These are phyloP conservation scores for Microthlaspi erraticum DNA, from an alignment of 345 rosid genomes.

Conservation along the genomic window DNA sequence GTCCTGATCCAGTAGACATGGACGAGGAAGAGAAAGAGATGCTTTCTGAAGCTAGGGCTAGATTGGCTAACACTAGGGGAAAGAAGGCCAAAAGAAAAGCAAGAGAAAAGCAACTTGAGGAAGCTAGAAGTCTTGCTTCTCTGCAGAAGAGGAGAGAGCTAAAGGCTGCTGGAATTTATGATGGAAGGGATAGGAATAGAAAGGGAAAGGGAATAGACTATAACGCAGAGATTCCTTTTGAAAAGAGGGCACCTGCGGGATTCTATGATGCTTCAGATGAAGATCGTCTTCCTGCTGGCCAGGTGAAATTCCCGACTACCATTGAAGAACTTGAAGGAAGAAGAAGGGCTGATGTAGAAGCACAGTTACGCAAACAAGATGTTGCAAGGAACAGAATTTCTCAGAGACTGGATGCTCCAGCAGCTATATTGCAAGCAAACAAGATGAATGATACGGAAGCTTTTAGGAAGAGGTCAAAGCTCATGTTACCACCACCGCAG, in stretches of 20 bases:
- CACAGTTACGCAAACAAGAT: conserved; percentile 88
- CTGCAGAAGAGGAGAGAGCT: conserved; percentile 95
- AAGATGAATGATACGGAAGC: conserved; percentile 95
- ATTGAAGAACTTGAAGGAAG: conserved; percentile 96
- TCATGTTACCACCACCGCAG: conserved; percentile 99
- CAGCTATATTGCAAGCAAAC: conserved; percentile 95
- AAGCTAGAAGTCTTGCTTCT: conserved; percentile 99
- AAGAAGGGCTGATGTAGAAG: conserved; percentile 87
- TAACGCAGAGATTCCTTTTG: conserved; percentile 96
- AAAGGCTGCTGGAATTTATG: conserved; percentile 99
- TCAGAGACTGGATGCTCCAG: conserved; percentile 92
- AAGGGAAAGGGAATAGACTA: conserved; percentile 96
- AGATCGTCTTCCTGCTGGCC: conserved; percentile 79
- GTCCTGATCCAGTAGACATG: conserved; percentile 99
- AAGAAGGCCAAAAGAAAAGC: conserved; percentile 99
- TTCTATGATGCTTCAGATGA: conserved; percentile 89
- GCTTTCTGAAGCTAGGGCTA: conserved; percentile 99
- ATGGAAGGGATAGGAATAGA: conserved; percentile 74
- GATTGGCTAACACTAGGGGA: conserved; percentile 93
- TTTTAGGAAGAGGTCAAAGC: conserved; percentile 91
- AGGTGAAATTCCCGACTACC: conserved; percentile 81
- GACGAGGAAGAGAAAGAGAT: conserved; percentile 99
- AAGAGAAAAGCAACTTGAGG: conserved; percentile 98
- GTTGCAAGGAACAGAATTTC: conserved; percentile 86
- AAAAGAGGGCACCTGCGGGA: conserved; percentile 95